Conservation (phyloP, 805 yeast genomes). For the Sugiyamaella marilandica region DNA sequence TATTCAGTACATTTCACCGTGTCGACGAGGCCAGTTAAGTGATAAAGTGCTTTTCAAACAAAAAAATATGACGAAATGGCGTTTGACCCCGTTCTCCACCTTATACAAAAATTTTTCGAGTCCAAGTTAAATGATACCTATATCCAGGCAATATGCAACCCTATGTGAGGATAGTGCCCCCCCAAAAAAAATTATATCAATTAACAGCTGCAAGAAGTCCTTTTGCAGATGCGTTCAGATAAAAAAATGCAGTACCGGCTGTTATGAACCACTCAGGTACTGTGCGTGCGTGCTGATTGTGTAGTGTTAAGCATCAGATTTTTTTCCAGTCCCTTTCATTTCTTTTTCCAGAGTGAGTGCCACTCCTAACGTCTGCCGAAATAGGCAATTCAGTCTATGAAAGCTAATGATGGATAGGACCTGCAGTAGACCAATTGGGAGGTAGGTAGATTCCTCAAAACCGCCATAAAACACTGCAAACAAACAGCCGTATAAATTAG, state of each 20-base stretch:
- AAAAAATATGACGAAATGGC: neutral
- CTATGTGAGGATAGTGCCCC: neutral
- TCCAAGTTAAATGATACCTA: neutral
- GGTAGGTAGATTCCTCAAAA: too few relatives aligned
- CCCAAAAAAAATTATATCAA: neutral
- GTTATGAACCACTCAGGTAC: neutral
- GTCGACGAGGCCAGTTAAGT: neutral
- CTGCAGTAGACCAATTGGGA: neutral
- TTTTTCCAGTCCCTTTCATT: neutral
- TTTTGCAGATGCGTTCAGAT: constrained; percentile 1
- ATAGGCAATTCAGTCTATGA: neutral
- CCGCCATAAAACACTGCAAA: too few relatives aligned
- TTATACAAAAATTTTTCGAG: neutral
- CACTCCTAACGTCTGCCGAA: constrained; percentile 3
- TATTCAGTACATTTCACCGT: constrained; percentile 2
- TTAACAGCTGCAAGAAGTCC: neutral
- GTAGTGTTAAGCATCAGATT: neutral
- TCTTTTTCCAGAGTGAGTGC: constrained; percentile 2
- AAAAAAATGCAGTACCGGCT: neutral
- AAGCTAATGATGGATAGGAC: neutral
- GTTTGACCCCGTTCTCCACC: too few relatives aligned
- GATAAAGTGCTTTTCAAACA: neutral
- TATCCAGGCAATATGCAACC: neutral
- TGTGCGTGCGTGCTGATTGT: constrained; percentile 1
- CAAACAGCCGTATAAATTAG: too few relatives aligned